Conservation (phyloP, 2,329 filamentous ascomycete species). For the Beauveria scarabaeidicola region DNA sequence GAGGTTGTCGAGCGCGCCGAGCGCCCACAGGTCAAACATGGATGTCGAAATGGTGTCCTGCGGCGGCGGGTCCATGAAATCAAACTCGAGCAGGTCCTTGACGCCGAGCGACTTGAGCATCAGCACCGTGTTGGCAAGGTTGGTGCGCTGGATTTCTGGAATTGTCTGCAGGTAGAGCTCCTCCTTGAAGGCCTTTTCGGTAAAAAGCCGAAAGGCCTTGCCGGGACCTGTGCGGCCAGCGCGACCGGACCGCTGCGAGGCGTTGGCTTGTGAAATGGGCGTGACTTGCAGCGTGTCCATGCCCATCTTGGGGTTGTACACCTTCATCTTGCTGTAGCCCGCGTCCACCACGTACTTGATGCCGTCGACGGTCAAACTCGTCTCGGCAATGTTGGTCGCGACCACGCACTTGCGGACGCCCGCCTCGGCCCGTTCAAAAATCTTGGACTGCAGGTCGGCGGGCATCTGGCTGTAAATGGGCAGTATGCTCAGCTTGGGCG, state of each 20-base stretch:
- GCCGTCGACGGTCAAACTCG: slow-evolving; percentile 92
- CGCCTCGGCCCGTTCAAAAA: slow-evolving; percentile 84
- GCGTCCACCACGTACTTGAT: slow-evolving; percentile 99
- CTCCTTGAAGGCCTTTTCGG: slow-evolving; percentile 89
- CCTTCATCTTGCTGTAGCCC: slow-evolving; percentile 94
- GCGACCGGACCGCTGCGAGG: slow-evolving; percentile 84
- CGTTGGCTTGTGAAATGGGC: slow-evolving; percentile 93
- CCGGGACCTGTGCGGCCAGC: slow-evolving; percentile 91
- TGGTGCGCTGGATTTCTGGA: slow-evolving; percentile 94
- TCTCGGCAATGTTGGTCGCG: slow-evolving; percentile 97
- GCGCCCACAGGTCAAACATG: slow-evolving; percentile 93
- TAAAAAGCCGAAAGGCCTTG: slow-evolving; percentile 89
- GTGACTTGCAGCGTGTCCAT: slow-evolving; percentile 99
- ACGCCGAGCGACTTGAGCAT: slow-evolving; percentile 92
- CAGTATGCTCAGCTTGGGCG: slow-evolving; percentile 85
- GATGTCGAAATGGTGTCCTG: slow-evolving; percentile 97
- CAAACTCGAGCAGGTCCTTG: slow-evolving; percentile 88
- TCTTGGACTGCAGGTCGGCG: slow-evolving; percentile 92
- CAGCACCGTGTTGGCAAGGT: slow-evolving; percentile 88
- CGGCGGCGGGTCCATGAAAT: slow-evolving; percentile 98
- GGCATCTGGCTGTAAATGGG: slow-evolving; percentile 99
- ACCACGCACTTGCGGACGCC: slow-evolving; percentile 96
- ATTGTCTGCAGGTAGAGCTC: slow-evolving; percentile 96
- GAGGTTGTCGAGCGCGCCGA: slow-evolving; percentile 87
- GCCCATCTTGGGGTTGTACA: slow-evolving; percentile 97